Conservation (phyloP, 352 stramenopile species). For the Globisporangium viniferum region DNA sequence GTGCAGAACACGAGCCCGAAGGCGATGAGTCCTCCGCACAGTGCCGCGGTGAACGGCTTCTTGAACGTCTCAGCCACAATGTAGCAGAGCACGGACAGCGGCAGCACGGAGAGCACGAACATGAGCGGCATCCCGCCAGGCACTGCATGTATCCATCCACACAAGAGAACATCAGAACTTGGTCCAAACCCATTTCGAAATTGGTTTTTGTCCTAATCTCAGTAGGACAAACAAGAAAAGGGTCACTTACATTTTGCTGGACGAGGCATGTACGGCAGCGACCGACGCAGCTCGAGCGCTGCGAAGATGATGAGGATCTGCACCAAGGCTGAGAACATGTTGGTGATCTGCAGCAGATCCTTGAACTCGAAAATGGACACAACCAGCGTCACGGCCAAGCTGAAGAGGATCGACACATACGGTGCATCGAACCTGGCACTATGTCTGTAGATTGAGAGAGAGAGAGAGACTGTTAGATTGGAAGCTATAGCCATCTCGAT, state of each 20-base stretch:
- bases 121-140: slow-evolving; percentile 27
- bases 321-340: slow-evolving; percentile 73
- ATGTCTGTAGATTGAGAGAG: slow-evolving; percentile 26
- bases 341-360: slow-evolving; percentile 63
- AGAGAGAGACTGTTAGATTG: background rate
- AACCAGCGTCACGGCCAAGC: slow-evolving; percentile 23
- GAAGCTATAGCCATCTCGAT: too few species aligned
- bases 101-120: slow-evolving; percentile 19
- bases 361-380: slow-evolving; percentile 38
- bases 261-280: slow-evolving; percentile 50
- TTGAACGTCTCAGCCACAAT: slow-evolving; percentile 16
- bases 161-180: background rate
- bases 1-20: slow-evolving; percentile 13
- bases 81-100: slow-evolving; percentile 21
- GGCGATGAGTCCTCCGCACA: slow-evolving; percentile 12
- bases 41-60: slow-evolving; percentile 6
- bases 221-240: background rate
- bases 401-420: slow-evolving; percentile 27
- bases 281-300: slow-evolving; percentile 79
- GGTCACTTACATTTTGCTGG: slow-evolving; percentile 26
- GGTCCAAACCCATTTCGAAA: background rate
- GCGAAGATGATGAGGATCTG: slow-evolving; percentile 82
- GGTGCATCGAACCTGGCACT: slow-evolving; percentile 22
- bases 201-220: background rate
- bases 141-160: slow-evolving; percentile 8